Base-by-base conservation (phyloP, 768 basidiomycete species). In the Kwoniella sp. region DNA sequence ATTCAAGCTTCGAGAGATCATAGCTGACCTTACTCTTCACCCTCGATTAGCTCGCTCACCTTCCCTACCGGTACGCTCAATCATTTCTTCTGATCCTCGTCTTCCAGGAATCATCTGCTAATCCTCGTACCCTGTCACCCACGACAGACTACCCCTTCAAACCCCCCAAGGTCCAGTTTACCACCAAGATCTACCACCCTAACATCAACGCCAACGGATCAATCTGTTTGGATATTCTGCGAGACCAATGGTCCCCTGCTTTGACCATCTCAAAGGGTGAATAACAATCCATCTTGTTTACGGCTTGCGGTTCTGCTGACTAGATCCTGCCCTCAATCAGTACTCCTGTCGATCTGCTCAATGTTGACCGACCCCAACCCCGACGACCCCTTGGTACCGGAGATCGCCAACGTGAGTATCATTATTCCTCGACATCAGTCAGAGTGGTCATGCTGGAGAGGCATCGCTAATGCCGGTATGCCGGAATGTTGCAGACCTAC, bases 141-240 rank as follows among this genome's bases (percentile, higher is more conserved):
- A 6, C 33, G 7, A 13, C 13, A 82, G 95, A 99, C 82, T 99
- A 99, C 84, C 96, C 96, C 25, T 98, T 98, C 89, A 97, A 98
- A 83, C 96, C 96, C 47, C 96, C 96, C 82, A 99, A 99, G 86
- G 92, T 99, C 83, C 89, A 89, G 84, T 99, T 99, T 82, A 95
- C 92, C 71, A 98, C 96, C 79, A 97, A 96, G 90, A 97, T 97
- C 75, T 98, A 97, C 82, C 95, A 98, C 82, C 95, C 95, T 36
- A 98, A 98, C 85, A 97, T 99, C 92, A 99, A 99, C 80, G 91
- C 95, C 73, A 99, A 99, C 77, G 96, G 96, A 46, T 94, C 92
- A 68, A 98, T 99, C 82, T 99, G 95, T 82, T 83, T 99, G 74
- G 96, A 99, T 82, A 99, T 99, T 78, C 83, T 99, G 79, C 86